Evolutionary conservation across 2,329 filamentous ascomycete species (phyloP).

Genomic region (Alternaria burnsii): DNA sequence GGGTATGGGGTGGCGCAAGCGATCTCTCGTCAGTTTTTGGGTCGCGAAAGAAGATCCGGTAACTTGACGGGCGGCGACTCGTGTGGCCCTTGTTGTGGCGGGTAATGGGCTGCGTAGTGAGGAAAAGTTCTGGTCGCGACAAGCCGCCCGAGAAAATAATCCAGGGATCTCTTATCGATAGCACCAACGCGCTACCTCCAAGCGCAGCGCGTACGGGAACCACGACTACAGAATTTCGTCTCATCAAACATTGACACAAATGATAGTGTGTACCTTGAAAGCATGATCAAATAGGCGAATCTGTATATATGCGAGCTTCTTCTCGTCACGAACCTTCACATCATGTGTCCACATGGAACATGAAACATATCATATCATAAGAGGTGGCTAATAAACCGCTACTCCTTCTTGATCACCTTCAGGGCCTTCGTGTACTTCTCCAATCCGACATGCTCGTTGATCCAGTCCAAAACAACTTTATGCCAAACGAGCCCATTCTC

Average conservation of each 20-base stretch:
- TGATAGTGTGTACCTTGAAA: no score
- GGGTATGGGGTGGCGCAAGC: slow-evolving; percentile 9
- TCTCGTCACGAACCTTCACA: no score
- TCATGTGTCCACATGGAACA: background rate
- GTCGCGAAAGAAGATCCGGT: slow-evolving; percentile 9
- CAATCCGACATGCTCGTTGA: slow-evolving; percentile 67
- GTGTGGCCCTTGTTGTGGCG: slow-evolving; percentile 7
- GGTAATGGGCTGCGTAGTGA: slow-evolving; percentile 6
- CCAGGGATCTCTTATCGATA: slow-evolving; percentile 20
- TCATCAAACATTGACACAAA: no score
- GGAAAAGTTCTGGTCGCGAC: slow-evolving; percentile 16
- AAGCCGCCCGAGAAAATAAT: slow-evolving; percentile 18
- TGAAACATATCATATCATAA: background rate
- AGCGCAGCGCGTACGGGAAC: background rate
- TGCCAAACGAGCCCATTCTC: slow-evolving; percentile 95
- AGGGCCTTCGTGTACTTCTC: slow-evolving; percentile 50
- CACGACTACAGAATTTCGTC: background rate
- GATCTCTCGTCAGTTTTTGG: background rate
- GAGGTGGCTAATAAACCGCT: background rate
- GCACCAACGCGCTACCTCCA: slow-evolving; percentile 4
- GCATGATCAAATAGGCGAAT: background rate
- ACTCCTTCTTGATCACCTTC: slow-evolving; percentile 11
- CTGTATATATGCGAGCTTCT: background rate
- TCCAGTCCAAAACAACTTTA: slow-evolving; percentile 80
- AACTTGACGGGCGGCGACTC: background rate